Evolutionary conservation across 768 basidiomycete genomes (phyloP), one percentile per base, ranked within the genome.

Genomic region (Agaricus sinodeliciosus): DNA sequence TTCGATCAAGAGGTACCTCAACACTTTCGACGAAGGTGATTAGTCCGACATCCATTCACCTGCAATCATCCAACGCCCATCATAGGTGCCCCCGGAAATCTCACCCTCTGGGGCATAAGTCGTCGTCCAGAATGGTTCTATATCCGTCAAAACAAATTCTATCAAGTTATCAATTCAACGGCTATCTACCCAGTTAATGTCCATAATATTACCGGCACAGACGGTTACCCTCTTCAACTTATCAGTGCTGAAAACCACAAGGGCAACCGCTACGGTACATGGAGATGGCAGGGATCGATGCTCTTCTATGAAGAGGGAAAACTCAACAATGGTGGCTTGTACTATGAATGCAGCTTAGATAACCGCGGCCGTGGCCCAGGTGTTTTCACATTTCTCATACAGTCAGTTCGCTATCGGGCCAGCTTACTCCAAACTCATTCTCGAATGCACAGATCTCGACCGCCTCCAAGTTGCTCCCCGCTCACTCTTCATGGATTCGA

Each of bases 271-370:
- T 67, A 68, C 31, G 77, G 78, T 3, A 59, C 56, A 9, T 83
- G 81, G 81, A 60, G 72, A 45, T 84, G 80, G 79, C 65, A 72
- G 57, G 78, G 78, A 19, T 79, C 78, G 11, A 73, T 74, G 73
- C 68, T 82, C 28, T 75, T 76, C 58, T 79, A 78, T 58, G 74
- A 77, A 62, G 63, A 67, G 55, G 79, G 74, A 62, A 62, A 56
- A 68, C 70, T 76, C 73, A 60, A 62, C 65, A 60, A 60, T 65
- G 59, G 56, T 56, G 58, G 58, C 16, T 31, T 59, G 27, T 59
- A 52, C 26, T 57, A 54, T 46, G 51, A 55, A 18, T 59, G 58
- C 37, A 22, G 11, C 9, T 27, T 43, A 11, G 31, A 31, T 3
- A 31, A 31, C 12, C 12, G 37, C 22, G 64, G 71, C 59, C 64